phyloP scores from a whole-genome alignment of 2,329 filamentous ascomycete genomes.

The Epichloe gansuensis region DNA sequence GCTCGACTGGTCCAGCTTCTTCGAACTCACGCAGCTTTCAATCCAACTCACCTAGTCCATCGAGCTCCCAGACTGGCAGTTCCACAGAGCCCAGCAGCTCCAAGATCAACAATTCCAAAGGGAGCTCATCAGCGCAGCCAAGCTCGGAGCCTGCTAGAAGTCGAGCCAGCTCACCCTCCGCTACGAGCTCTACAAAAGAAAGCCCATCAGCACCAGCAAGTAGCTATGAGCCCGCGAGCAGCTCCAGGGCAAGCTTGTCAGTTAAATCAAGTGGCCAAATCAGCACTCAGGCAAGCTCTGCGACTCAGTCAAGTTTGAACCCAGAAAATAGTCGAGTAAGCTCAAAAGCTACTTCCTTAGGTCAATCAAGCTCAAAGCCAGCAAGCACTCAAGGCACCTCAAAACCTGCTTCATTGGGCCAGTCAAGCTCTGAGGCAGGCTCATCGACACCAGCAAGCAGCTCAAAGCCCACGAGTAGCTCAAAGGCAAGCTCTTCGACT shows the following conservation, averaged over 20 bases:
- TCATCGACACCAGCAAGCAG: background rate
- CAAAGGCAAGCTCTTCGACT: background rate
- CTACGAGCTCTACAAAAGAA: no score
- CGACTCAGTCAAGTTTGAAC: no score
- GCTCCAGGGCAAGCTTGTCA: background rate
- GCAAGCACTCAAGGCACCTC: background rate
- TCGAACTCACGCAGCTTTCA: background rate
- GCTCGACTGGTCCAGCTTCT: background rate
- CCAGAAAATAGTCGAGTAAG: background rate
- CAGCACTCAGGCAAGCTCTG: background rate
- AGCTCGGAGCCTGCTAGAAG: background rate
- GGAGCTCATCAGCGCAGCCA: background rate
- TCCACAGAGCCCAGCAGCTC: background rate
- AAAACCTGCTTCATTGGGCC: background rate
- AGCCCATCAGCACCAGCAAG: no score
- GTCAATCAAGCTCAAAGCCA: background rate
- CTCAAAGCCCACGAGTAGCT: background rate
- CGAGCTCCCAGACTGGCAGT: background rate
- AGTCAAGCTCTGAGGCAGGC: background rate
- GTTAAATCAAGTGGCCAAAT: background rate
- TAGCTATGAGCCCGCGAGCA: background rate
- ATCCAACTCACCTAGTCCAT: background rate
- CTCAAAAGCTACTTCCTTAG: background rate
- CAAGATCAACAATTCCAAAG: background rate
- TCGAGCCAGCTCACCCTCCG: background rate